phyloP scores from a whole-genome alignment of 805 yeast genomes.

The Candida xyloterini region DNA sequence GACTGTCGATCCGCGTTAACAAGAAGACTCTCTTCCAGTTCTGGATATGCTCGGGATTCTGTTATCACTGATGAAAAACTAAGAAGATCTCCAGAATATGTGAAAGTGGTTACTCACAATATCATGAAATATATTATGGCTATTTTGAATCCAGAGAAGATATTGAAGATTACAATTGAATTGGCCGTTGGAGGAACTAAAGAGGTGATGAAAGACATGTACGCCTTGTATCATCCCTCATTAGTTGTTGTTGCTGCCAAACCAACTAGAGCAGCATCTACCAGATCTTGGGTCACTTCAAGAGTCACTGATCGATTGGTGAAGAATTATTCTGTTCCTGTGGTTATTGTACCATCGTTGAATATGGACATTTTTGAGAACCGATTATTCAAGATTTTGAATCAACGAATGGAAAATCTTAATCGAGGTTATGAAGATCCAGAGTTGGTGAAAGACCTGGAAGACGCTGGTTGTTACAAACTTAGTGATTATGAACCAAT shows the following conservation, averaged over 20 bases:
- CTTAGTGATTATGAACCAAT: constrained; percentile 25
- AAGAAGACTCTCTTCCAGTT: constrained; percentile 21
- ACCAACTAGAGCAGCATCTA: constrained; percentile 46
- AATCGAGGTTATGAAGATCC: constrained; percentile 17
- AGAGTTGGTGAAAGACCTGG: constrained; percentile 20
- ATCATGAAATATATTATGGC: constrained; percentile 52
- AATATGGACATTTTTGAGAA: constrained; percentile 54
- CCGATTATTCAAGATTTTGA: constrained; percentile 36
- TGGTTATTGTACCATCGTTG: constrained; percentile 61
- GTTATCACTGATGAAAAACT: constrained; percentile 33
- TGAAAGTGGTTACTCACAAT: constrained; percentile 43
- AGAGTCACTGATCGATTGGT: constrained; percentile 64
- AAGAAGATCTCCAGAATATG: constrained; percentile 45
- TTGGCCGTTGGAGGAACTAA: constrained; percentile 57
- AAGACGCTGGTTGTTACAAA: constrained; percentile 26
- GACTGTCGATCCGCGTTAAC: constrained; percentile 22
- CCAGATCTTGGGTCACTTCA: constrained; percentile 58
- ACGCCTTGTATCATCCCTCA: constrained; percentile 59
- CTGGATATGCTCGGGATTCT: constrained; percentile 6
- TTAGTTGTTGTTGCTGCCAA: constrained; percentile 55
- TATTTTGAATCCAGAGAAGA: constrained; percentile 42
- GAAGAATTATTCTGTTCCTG: constrained; percentile 61
- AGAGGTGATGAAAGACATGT: constrained; percentile 55
- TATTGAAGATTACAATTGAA: constrained; percentile 56
- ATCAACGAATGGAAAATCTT: constrained; percentile 20